These are phyloP conservation scores for Saussurea involucrata DNA, from an alignment of 129 eudicot species.

Conservation along the genomic window DNA sequence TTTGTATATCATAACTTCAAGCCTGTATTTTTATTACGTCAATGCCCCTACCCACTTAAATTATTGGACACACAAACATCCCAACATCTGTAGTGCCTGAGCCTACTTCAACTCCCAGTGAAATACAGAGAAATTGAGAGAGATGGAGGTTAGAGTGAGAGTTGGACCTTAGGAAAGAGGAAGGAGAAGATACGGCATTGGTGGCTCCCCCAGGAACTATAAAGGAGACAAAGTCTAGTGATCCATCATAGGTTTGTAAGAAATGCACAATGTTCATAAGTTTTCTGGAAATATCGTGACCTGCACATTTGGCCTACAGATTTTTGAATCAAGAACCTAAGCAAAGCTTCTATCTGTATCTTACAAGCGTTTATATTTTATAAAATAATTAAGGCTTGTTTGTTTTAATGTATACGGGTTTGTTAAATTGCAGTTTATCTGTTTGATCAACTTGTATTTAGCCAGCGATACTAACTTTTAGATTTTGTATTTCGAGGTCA, in stretches of 20 bases:
- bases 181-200: background rate
- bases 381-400: background rate
- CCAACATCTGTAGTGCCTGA: background rate
- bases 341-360: background rate
- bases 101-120: background rate
- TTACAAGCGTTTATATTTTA: background rate
- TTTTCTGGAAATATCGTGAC: background rate
- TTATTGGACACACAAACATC: background rate
- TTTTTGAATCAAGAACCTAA: conserved; percentile 2
- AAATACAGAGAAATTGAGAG: background rate
- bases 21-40: background rate
- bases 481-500: background rate
- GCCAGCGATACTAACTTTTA: background rate
- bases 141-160: background rate
- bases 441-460: conserved; percentile 1
- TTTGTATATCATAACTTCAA: background rate
- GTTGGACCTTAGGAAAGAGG: background rate
- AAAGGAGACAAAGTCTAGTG: background rate
- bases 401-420: background rate
- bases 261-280: background rate
- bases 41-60: background rate
- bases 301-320: background rate
- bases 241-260: background rate
- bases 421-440: background rate
- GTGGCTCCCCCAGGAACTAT: background rate